A percentile compares a stretch with the other conserved stretches of the same genome.
These are phyloP conservation scores for Calonectria leucothoes DNA, from an alignment of 2,329 filamentous ascomycete genomes.

Conservation along the genomic window DNA sequence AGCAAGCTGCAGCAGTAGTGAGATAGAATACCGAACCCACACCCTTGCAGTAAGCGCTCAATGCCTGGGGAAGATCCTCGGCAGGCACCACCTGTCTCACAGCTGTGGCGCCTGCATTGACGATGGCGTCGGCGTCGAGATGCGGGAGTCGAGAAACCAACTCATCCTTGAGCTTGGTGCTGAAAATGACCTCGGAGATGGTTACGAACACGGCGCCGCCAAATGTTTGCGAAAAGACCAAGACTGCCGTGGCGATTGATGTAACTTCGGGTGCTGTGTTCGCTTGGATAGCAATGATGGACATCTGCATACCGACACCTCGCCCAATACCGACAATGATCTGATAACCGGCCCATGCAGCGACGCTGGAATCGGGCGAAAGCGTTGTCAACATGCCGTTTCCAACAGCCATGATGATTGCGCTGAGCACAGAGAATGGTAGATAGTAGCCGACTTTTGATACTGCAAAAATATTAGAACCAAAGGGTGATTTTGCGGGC, in stretches of 20 bases:
- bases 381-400: constrained; percentile 57
- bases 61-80: constrained; percentile 47
- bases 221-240: constrained; percentile 40
- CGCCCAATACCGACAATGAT: constrained; percentile 55
- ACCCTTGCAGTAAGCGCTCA: constrained; percentile 54
- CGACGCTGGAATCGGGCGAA: constrained; percentile 45
- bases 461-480: constrained; percentile 25
- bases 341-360: constrained; percentile 58
- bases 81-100: constrained; percentile 48
- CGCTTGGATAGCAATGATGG: constrained; percentile 45
- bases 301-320: constrained; percentile 58
- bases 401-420: constrained; percentile 46
- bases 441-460: constrained; percentile 55
- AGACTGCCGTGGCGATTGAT: constrained; percentile 42
- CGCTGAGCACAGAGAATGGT: constrained; percentile 53
- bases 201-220: constrained; percentile 61
- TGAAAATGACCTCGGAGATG: constrained; percentile 44
- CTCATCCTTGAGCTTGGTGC: constrained; percentile 45
- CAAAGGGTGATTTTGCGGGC: background rate
- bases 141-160: constrained; percentile 45
- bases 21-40: constrained; percentile 45
- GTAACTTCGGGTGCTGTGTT: constrained; percentile 37
- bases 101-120: constrained; percentile 56
- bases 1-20: constrained; percentile 45
- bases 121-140: constrained; percentile 45